phyloP scores from a whole-genome alignment of 2,329 filamentous ascomycete species.

The Apiospora rasikravindrae region DNA sequence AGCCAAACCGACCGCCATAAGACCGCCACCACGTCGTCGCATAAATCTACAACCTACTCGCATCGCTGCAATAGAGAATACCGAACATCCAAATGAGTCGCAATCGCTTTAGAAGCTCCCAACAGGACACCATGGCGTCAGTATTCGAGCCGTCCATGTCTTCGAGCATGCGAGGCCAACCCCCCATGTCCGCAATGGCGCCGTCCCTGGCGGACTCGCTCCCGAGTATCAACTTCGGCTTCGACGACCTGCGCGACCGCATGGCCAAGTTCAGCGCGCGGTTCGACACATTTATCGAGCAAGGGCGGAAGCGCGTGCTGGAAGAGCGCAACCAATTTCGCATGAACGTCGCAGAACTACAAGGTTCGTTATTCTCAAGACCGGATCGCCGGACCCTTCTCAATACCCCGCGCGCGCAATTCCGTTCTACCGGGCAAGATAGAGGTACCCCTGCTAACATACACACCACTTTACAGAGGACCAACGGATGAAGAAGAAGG shows the following conservation, averaged over 20 bases:
- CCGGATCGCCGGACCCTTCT: conserved; percentile 5
- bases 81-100: neutral
- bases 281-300: conserved; percentile 94
- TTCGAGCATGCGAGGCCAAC: conserved; percentile 62
- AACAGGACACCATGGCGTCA: conserved; percentile 53
- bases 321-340: conserved; percentile 95
- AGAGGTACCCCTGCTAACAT: neutral
- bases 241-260: conserved; percentile 91
- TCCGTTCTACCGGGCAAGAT: neutral
- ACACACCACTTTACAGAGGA: conserved; percentile 66
- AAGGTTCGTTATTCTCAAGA: conserved; percentile 63
- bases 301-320: conserved; percentile 84
- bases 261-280: conserved; percentile 91
- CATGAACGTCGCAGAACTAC: conserved; percentile 85
- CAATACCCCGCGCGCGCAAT: neutral
- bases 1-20: neutral
- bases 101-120: conserved; percentile 7
- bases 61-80: neutral
- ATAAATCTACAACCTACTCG: neutral
- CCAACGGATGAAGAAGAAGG: conserved; percentile 84
- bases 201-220: conserved; percentile 78
- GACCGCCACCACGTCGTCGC: conserved; percentile 4
- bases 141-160: conserved; percentile 72
- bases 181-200: conserved; percentile 60
- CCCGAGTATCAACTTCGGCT: conserved; percentile 92